Evolutionary conservation across 768 basidiomycete genomes (phyloP).

Genomic region (Pisolithus microcarpus): DNA sequence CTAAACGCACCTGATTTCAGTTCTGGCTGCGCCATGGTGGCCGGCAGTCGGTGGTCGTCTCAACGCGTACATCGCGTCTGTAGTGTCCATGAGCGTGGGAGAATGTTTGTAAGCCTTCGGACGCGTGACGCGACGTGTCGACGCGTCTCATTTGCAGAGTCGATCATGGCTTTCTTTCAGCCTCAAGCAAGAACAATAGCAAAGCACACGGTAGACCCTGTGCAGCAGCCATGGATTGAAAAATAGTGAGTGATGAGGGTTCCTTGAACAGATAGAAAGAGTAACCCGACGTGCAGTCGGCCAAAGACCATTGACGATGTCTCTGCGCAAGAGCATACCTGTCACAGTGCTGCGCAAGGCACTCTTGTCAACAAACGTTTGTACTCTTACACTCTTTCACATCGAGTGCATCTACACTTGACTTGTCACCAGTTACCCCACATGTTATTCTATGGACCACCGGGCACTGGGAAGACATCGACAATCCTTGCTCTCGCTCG

Average conservation of each 20-base stretch:
- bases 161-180: constrained; percentile 65
- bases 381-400: not conserved
- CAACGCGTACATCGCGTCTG: constrained; percentile 12
- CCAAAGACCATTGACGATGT: constrained; percentile 98
- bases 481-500: constrained; percentile 92
- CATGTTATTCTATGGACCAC: constrained; percentile 99
- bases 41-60: not conserved
- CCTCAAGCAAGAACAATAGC: constrained; percentile 32
- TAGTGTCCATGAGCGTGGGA: constrained; percentile 23
- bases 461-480: constrained; percentile 97
- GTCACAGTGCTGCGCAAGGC: constrained; percentile 89
- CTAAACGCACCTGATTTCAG: constrained; percentile 12
- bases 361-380: constrained; percentile 84
- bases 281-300: constrained; percentile 45
- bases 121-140: constrained; percentile 27
- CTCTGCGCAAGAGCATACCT: constrained; percentile 94
- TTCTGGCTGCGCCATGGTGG: constrained; percentile 17
- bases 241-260: constrained; percentile 72
- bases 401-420: not conserved
- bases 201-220: constrained; percentile 47
- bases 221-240: constrained; percentile 92
- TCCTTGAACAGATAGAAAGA: not conserved
- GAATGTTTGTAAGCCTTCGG: constrained; percentile 18
- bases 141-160: constrained; percentile 24
- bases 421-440: constrained; percentile 74